Evolutionary conservation across 306 rosid genomes (phyloP).

Genomic region (Cajanus cajan): DNA sequence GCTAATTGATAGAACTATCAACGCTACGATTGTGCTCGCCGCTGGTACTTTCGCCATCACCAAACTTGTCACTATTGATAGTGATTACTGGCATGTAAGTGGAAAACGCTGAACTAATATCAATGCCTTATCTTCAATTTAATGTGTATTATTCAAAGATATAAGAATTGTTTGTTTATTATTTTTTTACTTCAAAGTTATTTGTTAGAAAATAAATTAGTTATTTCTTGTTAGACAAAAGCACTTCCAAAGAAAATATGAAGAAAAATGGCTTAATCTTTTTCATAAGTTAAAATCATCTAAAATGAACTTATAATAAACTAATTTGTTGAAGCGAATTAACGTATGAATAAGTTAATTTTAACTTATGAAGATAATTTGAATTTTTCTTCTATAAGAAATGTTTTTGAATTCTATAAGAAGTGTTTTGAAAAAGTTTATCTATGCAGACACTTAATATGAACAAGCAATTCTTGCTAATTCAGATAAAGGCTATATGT

Average conservation of each 20-base stretch:
- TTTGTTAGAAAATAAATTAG: background rate
- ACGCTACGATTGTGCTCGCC: slow-evolving; percentile 74
- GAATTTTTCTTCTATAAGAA: too few species aligned
- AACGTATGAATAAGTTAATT: too few species aligned
- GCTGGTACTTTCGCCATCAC: slow-evolving; percentile 85
- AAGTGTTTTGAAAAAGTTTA: too few species aligned
- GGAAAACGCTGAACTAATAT: background rate
- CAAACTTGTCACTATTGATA: slow-evolving; percentile 84
- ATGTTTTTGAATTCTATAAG: too few species aligned
- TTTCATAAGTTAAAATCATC: too few species aligned
- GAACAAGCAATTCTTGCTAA: background rate
- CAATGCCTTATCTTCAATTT: background rate
- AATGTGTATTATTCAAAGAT: background rate
- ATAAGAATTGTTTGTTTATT: background rate
- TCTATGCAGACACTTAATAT: too few species aligned
- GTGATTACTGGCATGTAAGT: slow-evolving; percentile 97
- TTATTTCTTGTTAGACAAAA: background rate
- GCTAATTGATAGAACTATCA: slow-evolving; percentile 71
- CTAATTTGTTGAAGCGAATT: too few species aligned
- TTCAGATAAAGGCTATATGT: background rate
- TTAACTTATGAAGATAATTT: too few species aligned
- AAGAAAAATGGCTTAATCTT: too few species aligned
- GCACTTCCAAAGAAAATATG: too few species aligned
- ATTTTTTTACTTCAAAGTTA: background rate
- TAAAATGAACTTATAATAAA: too few species aligned